These are phyloP conservation scores for Linnemannia exigua DNA, from an alignment of 192 early-diverging fungal genomes.

Conservation along the genomic window DNA sequence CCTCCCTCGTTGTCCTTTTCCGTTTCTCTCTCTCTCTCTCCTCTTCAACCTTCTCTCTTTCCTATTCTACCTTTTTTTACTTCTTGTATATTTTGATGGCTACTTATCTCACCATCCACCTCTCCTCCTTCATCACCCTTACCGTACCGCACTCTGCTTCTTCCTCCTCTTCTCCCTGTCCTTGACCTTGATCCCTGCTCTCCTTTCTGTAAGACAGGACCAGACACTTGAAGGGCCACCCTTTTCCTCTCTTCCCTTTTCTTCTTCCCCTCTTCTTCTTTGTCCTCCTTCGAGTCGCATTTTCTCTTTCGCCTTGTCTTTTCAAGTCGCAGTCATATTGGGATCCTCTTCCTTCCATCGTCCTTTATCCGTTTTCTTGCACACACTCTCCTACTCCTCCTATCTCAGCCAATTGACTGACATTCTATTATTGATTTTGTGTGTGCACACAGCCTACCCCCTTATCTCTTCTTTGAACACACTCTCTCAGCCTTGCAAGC, in stretches of 20 bases:
- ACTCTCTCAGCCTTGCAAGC: neutral
- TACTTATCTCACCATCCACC: neutral
- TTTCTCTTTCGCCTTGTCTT: neutral
- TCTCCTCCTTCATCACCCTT: neutral
- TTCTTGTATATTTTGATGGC: neutral
- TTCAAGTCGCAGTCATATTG: neutral
- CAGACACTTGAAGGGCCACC: neutral
- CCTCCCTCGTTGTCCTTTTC: neutral
- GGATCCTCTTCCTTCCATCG: neutral
- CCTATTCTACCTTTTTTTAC: neutral
- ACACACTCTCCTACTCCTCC: neutral
- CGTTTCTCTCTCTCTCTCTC: neutral
- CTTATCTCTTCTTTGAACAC: neutral
- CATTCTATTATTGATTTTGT: constrained; percentile 9
- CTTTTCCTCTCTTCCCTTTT: neutral
- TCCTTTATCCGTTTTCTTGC: neutral
- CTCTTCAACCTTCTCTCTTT: neutral
- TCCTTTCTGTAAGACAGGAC: neutral
- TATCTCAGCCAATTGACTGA: neutral
- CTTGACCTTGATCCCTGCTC: neutral
- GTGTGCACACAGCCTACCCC: neutral
- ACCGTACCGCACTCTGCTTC: neutral
- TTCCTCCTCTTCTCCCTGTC: neutral
- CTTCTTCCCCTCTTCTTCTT: no score
- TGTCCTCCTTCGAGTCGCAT: no score